Base-by-base conservation (phyloP, 1,284 basidiomycete species). In the Farysia itapuensis region DNA sequence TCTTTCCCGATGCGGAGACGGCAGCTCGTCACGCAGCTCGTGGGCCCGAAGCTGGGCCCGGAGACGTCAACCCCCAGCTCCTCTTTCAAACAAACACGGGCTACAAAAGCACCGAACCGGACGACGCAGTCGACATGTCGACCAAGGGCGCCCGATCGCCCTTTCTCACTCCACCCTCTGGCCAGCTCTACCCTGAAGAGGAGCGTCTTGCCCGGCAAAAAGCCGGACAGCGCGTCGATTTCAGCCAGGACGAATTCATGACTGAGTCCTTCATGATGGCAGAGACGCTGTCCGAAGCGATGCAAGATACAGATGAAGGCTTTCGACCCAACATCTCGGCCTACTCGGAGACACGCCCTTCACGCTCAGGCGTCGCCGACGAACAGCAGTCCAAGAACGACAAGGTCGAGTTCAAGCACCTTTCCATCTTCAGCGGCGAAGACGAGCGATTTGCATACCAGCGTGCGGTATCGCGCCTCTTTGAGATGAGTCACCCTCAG, bases 401-500 rank as follows among this genome's bases (percentile, higher is more conserved):
- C 53, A 53, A 73, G 77, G 37, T 79, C 77, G 19, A 74, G 67
- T 82, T 69, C 79, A 81, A 74, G 79, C 75, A 43, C 65, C 28
- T 85, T 25, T 82, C 84, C 0, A 85, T 87, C 49, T 86, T 86
- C 74, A 85, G 84, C 0, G 82, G 82, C 8, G 82, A 85, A 67
- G 85, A 85, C 69, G 84, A 86, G 74, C 81, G 83, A 33, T 85
- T 86, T 66, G 83, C 84, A 1, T 86, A 84, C 79, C 84, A 84
- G 71, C 82, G 85, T 24, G 85, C 85, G 0, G 80, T 87, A 1
- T 86, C 84, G 5, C 79, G 85, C 13, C 73, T 86, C 23, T 78
- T 82, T 38, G 85, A 88, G 74, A 86, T 87, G 84, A 46, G 38
- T 6, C 60, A 61, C 35, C 59, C 63, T 14, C 44, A 57, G 28